Evolutionary conservation across 2,329 filamentous ascomycete genomes (phyloP), one percentile per base, ranked within the genome.

Genomic region (Chaetomiaceae sp.): DNA sequence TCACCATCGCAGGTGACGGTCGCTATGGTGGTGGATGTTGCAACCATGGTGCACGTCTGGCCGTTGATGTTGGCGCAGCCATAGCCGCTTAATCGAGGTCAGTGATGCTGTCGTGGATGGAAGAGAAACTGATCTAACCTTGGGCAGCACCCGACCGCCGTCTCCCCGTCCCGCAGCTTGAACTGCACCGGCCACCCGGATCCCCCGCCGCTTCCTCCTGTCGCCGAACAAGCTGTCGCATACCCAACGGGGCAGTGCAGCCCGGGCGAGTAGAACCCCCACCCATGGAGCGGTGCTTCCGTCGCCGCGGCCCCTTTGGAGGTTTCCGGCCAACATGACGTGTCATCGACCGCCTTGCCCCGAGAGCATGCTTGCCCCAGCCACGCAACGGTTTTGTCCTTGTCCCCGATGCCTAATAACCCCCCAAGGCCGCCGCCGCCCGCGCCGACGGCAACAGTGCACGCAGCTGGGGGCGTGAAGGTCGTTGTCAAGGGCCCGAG

Each of bases 141-240:
- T 29, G 61, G 64, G 52, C 63, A 66, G 36, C 63, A 66, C 7
- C 63, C 64, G 7, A 63, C 59, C 11, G 64, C 64, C 11, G 63
- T 66, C 54, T 66, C 64, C 1, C 58, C 59, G 9, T 56, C 58
- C 2, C 46, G 39, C 12, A 64, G 55, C 23, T 45, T 47, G 55
- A 64, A 65, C 58, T 65, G 63, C 38, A 65, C 57, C 23, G 56
- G 56, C 61, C 61, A 65, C 4, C 47, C 61, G 4, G 60, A 58
- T 14, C 36, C 25, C 15, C 58, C 61, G 11, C 55, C 57, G 20
- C 53, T 59, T 6, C 60, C 61, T 17, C 58, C 62, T 2, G 59
- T 64, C 15, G 62, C 63, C 29, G 60, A 59, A 53, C 63, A 65
- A 3, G 63, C 63, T 7, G 62, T 63, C 3, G 60, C 62, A 45